Evolutionary conservation across 2,329 filamentous ascomycete genomes (phyloP).

Genomic region (Domatiomyces globalis): DNA sequence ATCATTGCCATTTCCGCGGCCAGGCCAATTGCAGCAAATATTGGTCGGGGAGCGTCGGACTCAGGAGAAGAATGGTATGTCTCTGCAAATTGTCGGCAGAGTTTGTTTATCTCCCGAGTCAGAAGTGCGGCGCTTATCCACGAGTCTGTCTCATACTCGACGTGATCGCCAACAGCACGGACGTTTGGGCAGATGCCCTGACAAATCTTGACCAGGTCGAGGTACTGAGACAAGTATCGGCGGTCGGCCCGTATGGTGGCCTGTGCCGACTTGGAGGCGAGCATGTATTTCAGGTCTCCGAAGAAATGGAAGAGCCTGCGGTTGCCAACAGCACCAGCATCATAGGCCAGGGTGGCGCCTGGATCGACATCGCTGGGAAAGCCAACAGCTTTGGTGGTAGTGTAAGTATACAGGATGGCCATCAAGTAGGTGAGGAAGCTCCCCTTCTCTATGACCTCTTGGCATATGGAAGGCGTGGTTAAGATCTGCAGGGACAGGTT

Average conservation of each 20-base stretch:
- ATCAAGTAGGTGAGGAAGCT: conserved; percentile 93
- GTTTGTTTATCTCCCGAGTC: conserved; percentile 83
- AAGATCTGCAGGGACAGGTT: conserved; percentile 93
- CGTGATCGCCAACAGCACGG: conserved; percentile 81
- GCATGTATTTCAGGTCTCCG: conserved; percentile 79
- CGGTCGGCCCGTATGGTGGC: conserved; percentile 68
- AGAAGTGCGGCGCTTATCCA: conserved; percentile 96
- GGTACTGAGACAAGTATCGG: conserved; percentile 81
- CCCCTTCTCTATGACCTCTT: conserved; percentile 83
- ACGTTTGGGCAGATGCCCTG: conserved; percentile 95
- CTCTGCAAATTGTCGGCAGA: conserved; percentile 78
- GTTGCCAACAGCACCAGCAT: conserved; percentile 88
- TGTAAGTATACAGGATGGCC: conserved; percentile 92
- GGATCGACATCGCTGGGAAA: conserved; percentile 82
- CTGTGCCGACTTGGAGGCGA: conserved; percentile 78
- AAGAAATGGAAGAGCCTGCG: conserved; percentile 97
- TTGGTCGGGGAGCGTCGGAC: conserved; percentile 5
- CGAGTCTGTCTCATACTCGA: conserved; percentile 94
- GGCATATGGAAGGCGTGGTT: conserved; percentile 90
- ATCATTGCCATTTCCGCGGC: conserved; percentile 73
- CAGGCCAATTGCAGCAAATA: conserved; percentile 49
- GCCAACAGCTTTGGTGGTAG: conserved; percentile 89
- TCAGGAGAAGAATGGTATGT: conserved; percentile 43
- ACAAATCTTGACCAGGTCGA: conserved; percentile 88
- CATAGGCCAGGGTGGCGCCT: conserved; percentile 76